These are phyloP conservation scores for Byssothecium circinans DNA, from an alignment of 2,329 filamentous ascomycete genomes.

Conservation along the genomic window DNA sequence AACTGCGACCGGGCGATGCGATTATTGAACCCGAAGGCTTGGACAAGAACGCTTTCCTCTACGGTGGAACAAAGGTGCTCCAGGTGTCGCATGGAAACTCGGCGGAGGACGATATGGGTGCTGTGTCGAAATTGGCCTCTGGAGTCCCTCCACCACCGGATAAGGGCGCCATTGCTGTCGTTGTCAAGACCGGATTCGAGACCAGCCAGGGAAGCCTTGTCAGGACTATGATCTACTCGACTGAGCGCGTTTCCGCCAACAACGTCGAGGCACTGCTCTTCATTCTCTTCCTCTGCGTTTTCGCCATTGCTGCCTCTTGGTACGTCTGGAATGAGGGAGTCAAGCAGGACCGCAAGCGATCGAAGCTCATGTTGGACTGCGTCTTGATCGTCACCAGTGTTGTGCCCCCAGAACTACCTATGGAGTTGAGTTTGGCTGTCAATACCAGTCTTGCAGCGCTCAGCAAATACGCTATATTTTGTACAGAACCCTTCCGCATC, in stretches of 20 bases:
- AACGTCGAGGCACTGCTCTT: slow-evolving; percentile 96
- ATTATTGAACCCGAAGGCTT: slow-evolving; percentile 82
- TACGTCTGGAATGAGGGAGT: slow-evolving; percentile 99
- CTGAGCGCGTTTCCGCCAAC: slow-evolving; percentile 97
- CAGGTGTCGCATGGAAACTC: slow-evolving; percentile 87
- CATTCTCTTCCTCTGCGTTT: slow-evolving; percentile 93
- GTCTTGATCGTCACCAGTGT: slow-evolving; percentile 97
- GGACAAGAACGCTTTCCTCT: slow-evolving; percentile 96
- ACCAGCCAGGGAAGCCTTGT: slow-evolving; percentile 97
- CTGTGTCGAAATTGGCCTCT: slow-evolving; percentile 67
- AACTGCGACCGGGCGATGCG: slow-evolving; percentile 81
- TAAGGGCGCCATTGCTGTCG: slow-evolving; percentile 88
- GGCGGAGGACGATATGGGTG: slow-evolving; percentile 64
- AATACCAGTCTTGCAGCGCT: slow-evolving; percentile 95
- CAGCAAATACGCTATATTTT: slow-evolving; percentile 96
- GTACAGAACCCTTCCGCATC: slow-evolving; percentile 97
- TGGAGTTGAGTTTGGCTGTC: slow-evolving; percentile 96
- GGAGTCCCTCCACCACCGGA: slow-evolving; percentile 85
- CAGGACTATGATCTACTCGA: slow-evolving; percentile 99
- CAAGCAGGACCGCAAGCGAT: slow-evolving; percentile 89
- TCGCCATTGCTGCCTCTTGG: slow-evolving; percentile 96
- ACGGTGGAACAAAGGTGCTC: slow-evolving; percentile 95
- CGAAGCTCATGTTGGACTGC: slow-evolving; percentile 95
- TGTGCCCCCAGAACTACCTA: slow-evolving; percentile 95
- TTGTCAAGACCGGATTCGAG: slow-evolving; percentile 97